Base-by-base conservation (phyloP, 805 yeast species). In the Lipomyces sp. region DNA sequence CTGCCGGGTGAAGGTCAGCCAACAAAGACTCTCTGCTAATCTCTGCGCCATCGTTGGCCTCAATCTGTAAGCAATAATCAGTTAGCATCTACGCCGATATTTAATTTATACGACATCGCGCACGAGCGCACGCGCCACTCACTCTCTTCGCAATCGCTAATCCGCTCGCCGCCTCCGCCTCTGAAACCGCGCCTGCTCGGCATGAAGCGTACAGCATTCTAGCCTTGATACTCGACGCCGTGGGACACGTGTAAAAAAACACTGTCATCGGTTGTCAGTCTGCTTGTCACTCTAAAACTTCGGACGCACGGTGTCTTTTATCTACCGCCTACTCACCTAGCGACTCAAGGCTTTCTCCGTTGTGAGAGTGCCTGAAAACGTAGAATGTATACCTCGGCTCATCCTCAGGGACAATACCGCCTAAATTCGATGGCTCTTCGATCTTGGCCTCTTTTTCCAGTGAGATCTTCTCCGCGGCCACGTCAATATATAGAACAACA, bases 191-290 rank as follows among this genome's bases (percentile, higher is more conserved):
- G 5, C 68, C 59, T 36, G 61, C 58, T 23, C 74, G 84, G 55
- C 83, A 84, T 2, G 95, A 79, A 1, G 98, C 98, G 63, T 89
- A 88, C 44, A 89, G 67, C 97, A 91, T 91, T 61, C 98, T 78
- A 45, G 89, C 93, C 67, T 83, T 85, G 36, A 93, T 93, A 68
- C 82, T 83, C 38, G 96, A 83, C 1, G 90, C 89, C 0, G 95
- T 81, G 2, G 98, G 98, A 67, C 96, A 90, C 6, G 91, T 76
- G 65, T 87, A 87, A 29, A 90, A 79, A 66, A 91, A 89, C 31
- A 78, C 61, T 32, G 49, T 46, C 19, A 14, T 21, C 36, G 6
- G 45, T 13, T 38, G 1, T 21, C 26, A 14, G 11, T 19, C 14
- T 14, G 13, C 32, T 6, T 11, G 1, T 45, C 11, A 8, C 14